phyloP scores from a whole-genome alignment of 331 rosid genomes.

The Quercus tomentella region DNA sequence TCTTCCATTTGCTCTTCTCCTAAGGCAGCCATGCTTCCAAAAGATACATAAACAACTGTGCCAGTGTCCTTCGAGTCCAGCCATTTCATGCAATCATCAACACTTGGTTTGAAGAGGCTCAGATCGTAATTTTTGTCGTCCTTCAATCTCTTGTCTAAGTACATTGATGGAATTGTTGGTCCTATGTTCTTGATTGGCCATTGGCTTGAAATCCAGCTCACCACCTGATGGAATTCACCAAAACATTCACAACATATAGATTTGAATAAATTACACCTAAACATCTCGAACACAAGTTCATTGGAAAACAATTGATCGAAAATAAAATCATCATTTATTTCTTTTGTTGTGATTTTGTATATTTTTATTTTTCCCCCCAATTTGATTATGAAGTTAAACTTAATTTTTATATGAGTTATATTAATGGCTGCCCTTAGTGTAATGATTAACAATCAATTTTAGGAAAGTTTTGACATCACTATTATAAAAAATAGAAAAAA shows the following conservation, averaged over 20 bases:
- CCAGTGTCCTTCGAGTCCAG: slow-evolving; percentile 1
- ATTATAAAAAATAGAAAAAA: accelerated
- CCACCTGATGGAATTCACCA: not conserved
- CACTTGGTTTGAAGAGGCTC: not conserved
- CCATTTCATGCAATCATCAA: not conserved
- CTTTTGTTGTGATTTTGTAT: not conserved
- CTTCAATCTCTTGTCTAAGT: not conserved
- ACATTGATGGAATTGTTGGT: not conserved
- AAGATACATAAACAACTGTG: not conserved
- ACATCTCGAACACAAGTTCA: too few species aligned
- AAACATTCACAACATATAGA: too few species aligned
- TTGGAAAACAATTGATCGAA: too few species aligned
- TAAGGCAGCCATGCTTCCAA: slow-evolving; percentile 1
- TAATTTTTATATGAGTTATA: too few species aligned
- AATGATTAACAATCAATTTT: too few species aligned
- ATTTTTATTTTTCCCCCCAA: not conserved
- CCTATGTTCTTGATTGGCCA: not conserved
- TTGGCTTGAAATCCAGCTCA: not conserved
- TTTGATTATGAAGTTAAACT: too few species aligned
- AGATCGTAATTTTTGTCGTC: not conserved
- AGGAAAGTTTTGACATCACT: too few species aligned
- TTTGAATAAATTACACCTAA: too few species aligned
- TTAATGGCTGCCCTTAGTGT: accelerated
- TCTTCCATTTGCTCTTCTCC: slow-evolving; percentile 9
- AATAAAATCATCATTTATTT: not conserved